Conservation (phyloP, 2,329 filamentous ascomycete genomes). For the Penicillium occitanis region DNA sequence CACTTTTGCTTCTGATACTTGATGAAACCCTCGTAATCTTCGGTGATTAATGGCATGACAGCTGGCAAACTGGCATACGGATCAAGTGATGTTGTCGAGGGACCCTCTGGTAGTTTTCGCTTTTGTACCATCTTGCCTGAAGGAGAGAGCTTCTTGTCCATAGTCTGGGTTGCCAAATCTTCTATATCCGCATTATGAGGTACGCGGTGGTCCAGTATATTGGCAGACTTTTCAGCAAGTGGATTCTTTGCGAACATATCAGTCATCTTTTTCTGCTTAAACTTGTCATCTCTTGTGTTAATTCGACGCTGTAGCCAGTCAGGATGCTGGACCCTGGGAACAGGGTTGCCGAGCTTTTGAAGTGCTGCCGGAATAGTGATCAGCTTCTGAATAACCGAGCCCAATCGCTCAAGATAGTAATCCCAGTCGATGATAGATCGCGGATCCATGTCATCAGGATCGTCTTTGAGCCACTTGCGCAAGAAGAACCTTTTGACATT, state of each 20-base stretch:
- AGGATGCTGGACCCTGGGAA: conserved; percentile 87
- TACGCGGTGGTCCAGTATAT: conserved; percentile 58
- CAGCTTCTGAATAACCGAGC: conserved; percentile 96
- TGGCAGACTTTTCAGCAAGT: conserved; percentile 69
- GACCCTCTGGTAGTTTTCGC: conserved; percentile 70
- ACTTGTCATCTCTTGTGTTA: conserved; percentile 90
- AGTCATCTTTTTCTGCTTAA: conserved; percentile 99
- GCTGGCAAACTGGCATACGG: conserved; percentile 80
- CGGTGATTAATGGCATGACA: conserved; percentile 77
- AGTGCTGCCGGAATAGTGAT: conserved; percentile 97
- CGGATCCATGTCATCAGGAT: conserved; percentile 86
- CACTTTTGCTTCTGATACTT: conserved; percentile 98
- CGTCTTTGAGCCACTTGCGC: conserved; percentile 93
- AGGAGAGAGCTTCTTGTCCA: conserved; percentile 64
- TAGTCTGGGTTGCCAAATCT: conserved; percentile 66
- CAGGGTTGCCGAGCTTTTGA: conserved; percentile 91
- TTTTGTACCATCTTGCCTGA: conserved; percentile 62
- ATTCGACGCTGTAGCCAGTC: conserved; percentile 96
- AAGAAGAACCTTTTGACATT: conserved; percentile 84
- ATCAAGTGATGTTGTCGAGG: conserved; percentile 62
- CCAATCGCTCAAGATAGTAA: conserved; percentile 93
- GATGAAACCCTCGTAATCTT: conserved; percentile 85
- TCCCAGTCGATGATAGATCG: conserved; percentile 90
- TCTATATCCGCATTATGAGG: conserved; percentile 67
- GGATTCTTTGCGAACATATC: conserved; percentile 75